A percentile compares a stretch with the other conserved stretches of the same genome.
phyloP scores from a whole-genome alignment of 345 rosid genomes.

The Eucalyptus paniculata region DNA sequence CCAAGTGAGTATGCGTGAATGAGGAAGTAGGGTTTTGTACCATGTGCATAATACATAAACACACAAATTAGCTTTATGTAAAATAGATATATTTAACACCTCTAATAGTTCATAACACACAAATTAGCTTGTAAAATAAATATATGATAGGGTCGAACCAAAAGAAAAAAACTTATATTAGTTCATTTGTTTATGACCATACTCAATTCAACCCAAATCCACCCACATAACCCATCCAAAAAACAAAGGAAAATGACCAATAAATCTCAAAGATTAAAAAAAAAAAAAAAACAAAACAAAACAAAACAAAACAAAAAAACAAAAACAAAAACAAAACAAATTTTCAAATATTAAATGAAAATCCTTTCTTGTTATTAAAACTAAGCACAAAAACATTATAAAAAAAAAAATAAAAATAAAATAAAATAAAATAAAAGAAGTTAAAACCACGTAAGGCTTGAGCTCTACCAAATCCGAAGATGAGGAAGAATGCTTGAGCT shows the following conservation, averaged over 20 bases:
- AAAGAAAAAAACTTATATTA: rapidly evolving
- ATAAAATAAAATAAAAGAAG: too few species aligned
- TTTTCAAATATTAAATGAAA: neutral
- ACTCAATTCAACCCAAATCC: neutral
- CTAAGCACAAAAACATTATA: neutral
- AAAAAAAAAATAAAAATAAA: too few species aligned
- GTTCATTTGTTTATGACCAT: neutral
- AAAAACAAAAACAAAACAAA: too few species aligned
- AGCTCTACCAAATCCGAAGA: neutral
- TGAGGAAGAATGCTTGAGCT: neutral
- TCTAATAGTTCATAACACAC: too few species aligned
- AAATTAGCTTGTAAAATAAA: neutral
- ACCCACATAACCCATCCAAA: neutral
- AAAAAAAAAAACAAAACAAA: too few species aligned
- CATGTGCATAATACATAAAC: neutral
- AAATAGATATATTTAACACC: too few species aligned
- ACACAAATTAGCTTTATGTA: neutral
- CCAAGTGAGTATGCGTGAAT: rapidly evolving
- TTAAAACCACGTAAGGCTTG: neutral
- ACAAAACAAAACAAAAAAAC: too few species aligned
- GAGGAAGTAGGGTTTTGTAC: neutral
- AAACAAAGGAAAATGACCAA: neutral
- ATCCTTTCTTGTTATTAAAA: neutral
- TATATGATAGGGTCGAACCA: rapidly evolving
- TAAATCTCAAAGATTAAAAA: neutral